Evolutionary conservation across 2,329 filamentous ascomycete species (phyloP), one percentile per base, ranked within the genome.

Genomic region (Pyrenochaeta sp.): DNA sequence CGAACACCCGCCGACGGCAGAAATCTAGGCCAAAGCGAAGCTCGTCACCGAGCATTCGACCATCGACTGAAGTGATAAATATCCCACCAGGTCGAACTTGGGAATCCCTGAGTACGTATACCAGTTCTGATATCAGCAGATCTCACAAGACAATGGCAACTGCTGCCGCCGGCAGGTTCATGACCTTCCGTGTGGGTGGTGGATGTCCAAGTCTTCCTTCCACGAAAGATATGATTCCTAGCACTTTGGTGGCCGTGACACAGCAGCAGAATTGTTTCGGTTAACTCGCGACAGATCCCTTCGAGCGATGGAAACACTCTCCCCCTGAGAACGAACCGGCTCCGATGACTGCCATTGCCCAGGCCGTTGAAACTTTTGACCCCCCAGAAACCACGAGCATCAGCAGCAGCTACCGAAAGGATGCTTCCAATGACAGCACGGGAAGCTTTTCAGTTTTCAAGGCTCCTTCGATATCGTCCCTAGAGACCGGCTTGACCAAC

Each of bases 1-100:
- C 93, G 58, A 97, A 97, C 77, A 92, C 92, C 56, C 88, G 93
- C 43, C 87, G 93, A 55, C 86, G 93, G 61, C 89, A 91, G 68
- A 97, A 96, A 80, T 88, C 90, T 53, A 86, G 88, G 47, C 82
- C 86, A 1, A 87, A 87, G 46, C 84, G 89, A 62, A 88, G 86
- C 30, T 87, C 85, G 19, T 93, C 91, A 4, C 91, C 92, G 0
- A 86, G 89, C 65, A 80, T 89, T 45, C 84, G 87, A 27, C 84
- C 83, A 61, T 85, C 86, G 54, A 85, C 84, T 22, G 82, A 83
- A 54, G 86, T 89, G 5, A 89, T 96, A 61, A 88, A 93, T 62
- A 93, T 96, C 54, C 91, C 92, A 10, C 81, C 84, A 55, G 83
- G 84, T 49, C 86, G 86, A 45, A 85, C 87, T 1, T 83, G 79